Evolutionary conservation across 2,329 filamentous ascomycete genomes (phyloP), one percentile per base, ranked within the genome.

Genomic region (Ascochyta koolunga): DNA sequence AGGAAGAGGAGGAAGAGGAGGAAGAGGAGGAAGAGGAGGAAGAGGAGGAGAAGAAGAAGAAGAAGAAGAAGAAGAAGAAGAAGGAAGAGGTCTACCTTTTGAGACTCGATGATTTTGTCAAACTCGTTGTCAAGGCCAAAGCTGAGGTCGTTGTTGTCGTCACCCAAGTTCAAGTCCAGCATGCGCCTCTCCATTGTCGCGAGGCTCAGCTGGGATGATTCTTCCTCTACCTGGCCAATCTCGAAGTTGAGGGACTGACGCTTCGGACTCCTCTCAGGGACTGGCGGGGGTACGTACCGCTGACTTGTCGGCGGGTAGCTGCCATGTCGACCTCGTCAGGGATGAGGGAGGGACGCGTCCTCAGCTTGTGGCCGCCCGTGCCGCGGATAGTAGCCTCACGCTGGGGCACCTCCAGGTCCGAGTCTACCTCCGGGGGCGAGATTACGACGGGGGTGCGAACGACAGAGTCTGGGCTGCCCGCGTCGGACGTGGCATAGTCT

Each of bases 121-220:
- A 98, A 97, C 73, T 97, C 95, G 67, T 90, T 86, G 68, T 96
- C 91, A 39, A 98, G 84, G 60, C 91, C 93, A 59, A 96, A 87
- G 57, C 90, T 90, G 50, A 95, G 83, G 69, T 93, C 91, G 40
- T 85, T 80, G 41, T 80, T 79, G 29, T 80, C 78, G 60, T 92
- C 87, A 68, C 90, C 86, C 62, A 96, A 79, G 7, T 91, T 91
- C 59, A 97, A 83, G 67, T 95, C 93, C 43, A 91, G 84, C 66
- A 91, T 89, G 27, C 67, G 67, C 21, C 67, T 71, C 40, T 74
- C 69, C 54, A 65, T 71, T 46, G 65, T 71, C 2, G 62, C 65
- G 25, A 66, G 51, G 52, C 67, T 65, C 29, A 65, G 47, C 57
- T 73, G 66, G 3, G 68, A 65, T 21, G 66, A 68, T 37, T 62